A percentile compares a stretch with the other conserved stretches of the same genome.
phyloP scores from a whole-genome alignment of 495 filamentous ascomycete species.

The Tuber magnatum region DNA sequence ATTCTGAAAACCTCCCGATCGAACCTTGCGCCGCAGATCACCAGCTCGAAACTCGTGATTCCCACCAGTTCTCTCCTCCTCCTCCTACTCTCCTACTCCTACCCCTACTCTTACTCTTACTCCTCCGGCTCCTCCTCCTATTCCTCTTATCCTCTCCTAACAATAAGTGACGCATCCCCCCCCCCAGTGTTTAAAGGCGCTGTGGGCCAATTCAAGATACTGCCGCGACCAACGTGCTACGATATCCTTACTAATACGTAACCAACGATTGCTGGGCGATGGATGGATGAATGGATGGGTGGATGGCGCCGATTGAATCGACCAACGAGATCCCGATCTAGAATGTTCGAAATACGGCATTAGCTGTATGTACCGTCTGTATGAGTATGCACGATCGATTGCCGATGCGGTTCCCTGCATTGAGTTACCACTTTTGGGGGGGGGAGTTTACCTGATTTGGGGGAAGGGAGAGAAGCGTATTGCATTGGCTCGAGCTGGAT shows the following conservation, averaged over 20 bases:
- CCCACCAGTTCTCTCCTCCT: not conserved
- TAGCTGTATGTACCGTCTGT: not conserved
- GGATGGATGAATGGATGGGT: not conserved
- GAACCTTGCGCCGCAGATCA: conserved; percentile 1
- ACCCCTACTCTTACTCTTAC: not conserved
- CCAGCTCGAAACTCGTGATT: not conserved
- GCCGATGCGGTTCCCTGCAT: conserved; percentile 3
- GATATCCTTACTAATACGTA: not conserved
- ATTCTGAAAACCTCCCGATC: not conserved
- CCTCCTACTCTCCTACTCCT: not conserved
- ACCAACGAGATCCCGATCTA: conserved; percentile 3
- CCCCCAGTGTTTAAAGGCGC: not conserved
- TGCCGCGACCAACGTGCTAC: not conserved
- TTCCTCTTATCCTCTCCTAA: not conserved
- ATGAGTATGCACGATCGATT: not conserved
- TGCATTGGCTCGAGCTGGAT: not conserved
- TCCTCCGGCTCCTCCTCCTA: not conserved
- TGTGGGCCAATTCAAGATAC: not conserved
- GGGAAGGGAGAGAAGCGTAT: not conserved
- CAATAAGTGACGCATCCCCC: not conserved
- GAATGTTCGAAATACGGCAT: not conserved
- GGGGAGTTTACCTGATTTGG: not conserved
- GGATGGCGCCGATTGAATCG: conserved; percentile 1
- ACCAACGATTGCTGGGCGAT: not conserved
- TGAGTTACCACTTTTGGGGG: not conserved